Evolutionary conservation across 176 grass and related monocot species (phyloP).

Genomic region (maize (Zea mays)): Zm-B73-REFERENCE-NAM-5.0 NC_050097.1:1376001-1376500

Average conservation of each 20-base stretch:
- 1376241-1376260: slow-evolving; percentile 73
- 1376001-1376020: slow-evolving; percentile 85
- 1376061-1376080: slow-evolving; percentile 44
- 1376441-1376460: slow-evolving; percentile 81
- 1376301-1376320: not conserved
- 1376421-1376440: slow-evolving; percentile 91
- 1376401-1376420: slow-evolving; percentile 72
- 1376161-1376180: slow-evolving; percentile 85
- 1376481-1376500: not conserved
- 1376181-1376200: slow-evolving; percentile 95
- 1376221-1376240: slow-evolving; percentile 90
- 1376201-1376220: slow-evolving; percentile 91
- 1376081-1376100: slow-evolving; percentile 10
- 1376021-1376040: slow-evolving; percentile 92
- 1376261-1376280: slow-evolving; percentile 84
- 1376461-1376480: slow-evolving; percentile 47
- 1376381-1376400: slow-evolving; percentile 54
- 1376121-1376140: not conserved
- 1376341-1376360: not conserved
- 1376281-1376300: slow-evolving; percentile 60
- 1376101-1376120: slow-evolving; percentile 1
- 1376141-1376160: not conserved
- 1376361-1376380: not conserved
- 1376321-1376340: not conserved
- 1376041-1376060: slow-evolving; percentile 85